These are phyloP conservation scores for Phytophthora litchii DNA, from an alignment of 352 stramenopile species.

Conservation along the genomic window DNA sequence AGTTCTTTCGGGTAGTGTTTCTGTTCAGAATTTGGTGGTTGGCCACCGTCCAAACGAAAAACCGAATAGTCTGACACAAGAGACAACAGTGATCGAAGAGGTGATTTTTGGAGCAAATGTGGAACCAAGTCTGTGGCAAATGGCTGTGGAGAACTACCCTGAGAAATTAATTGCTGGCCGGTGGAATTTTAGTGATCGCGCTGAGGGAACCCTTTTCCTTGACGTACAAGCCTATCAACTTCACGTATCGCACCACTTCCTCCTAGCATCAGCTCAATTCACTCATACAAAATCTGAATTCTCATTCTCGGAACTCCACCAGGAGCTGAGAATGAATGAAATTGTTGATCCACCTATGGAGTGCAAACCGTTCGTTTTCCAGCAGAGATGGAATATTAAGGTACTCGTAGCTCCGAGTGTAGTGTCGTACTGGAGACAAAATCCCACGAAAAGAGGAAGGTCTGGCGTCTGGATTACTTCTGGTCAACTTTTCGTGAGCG, in stretches of 20 bases:
- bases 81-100: slow-evolving; percentile 44
- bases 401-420: slow-evolving; percentile 71
- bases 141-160: slow-evolving; percentile 71
- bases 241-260: slow-evolving; percentile 64
- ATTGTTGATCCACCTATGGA: background rate
- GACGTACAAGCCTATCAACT: slow-evolving; percentile 76
- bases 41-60: slow-evolving; percentile 37
- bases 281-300: slow-evolving; percentile 14
- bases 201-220: slow-evolving; percentile 59
- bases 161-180: slow-evolving; percentile 68
- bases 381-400: slow-evolving; percentile 50
- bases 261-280: slow-evolving; percentile 43
- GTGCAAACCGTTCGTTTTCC: slow-evolving; percentile 19
- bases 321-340: slow-evolving; percentile 2
- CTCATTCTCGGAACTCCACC: slow-evolving; percentile 9
- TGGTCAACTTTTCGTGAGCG: slow-evolving; percentile 69
- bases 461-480: slow-evolving; percentile 55
- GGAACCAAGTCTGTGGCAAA: slow-evolving; percentile 75
- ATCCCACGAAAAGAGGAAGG: slow-evolving; percentile 9
- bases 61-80: slow-evolving; percentile 1
- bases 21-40: slow-evolving; percentile 67
- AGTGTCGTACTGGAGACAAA: slow-evolving; percentile 60
- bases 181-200: slow-evolving; percentile 48
- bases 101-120: slow-evolving; percentile 69
- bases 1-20: slow-evolving; percentile 41